Evolutionary conservation across 2,329 filamentous ascomycete species (phyloP).

Genomic region (Arthrobotrys megalospora): DNA sequence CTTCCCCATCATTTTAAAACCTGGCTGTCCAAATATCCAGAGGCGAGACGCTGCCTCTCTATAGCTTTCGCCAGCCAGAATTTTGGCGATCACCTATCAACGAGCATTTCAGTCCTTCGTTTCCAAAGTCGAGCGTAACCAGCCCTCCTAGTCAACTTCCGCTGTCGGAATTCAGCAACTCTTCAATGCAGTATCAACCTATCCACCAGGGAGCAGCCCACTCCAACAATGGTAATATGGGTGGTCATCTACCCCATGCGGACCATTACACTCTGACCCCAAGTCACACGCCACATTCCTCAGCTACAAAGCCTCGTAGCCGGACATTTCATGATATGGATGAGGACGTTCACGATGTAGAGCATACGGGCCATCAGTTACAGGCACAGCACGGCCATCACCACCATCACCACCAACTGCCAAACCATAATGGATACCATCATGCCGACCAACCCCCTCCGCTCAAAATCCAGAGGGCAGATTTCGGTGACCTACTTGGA

Average conservation of each 20-base stretch:
- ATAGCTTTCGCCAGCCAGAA: conserved; percentile 59
- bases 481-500: conserved; percentile 61
- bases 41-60: conserved; percentile 60
- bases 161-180: conserved; percentile 54
- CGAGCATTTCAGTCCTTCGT: conserved; percentile 60
- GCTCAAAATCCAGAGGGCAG: conserved; percentile 72
- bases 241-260: conserved; percentile 54
- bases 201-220: conserved; percentile 53
- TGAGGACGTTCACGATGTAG: conserved; percentile 64
- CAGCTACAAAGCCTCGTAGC: conserved; percentile 57
- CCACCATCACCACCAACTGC: conserved; percentile 63
- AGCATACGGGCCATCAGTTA: conserved; percentile 39
- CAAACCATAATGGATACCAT: conserved; percentile 80
- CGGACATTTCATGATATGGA: conserved; percentile 62
- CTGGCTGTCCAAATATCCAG: conserved; percentile 62
- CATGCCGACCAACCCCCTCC: conserved; percentile 81
- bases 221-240: conserved; percentile 58
- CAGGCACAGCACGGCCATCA: conserved; percentile 60
- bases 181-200: conserved; percentile 60
- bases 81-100: conserved; percentile 61
- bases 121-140: conserved; percentile 50
- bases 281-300: conserved; percentile 56
- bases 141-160: conserved; percentile 58
- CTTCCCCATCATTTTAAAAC: conserved; percentile 58
- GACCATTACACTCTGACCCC: conserved; percentile 59